A percentile compares a stretch with the other conserved stretches of the same genome.
Evolutionary conservation across 1,284 basidiomycete species (phyloP).

Genomic region (Heterobasidion parviporum): DNA sequence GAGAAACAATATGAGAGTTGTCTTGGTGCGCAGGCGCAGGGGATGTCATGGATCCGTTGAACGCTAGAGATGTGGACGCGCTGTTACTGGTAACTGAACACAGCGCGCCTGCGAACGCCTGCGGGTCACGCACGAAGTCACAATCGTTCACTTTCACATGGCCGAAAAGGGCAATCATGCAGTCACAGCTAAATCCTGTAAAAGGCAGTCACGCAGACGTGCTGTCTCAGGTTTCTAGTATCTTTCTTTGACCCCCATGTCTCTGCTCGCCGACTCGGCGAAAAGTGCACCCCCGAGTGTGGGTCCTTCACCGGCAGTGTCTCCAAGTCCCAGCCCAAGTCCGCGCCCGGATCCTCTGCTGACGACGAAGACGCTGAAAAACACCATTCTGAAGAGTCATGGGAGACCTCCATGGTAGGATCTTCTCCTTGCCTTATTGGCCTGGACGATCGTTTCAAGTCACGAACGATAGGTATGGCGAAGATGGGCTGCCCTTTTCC

Average conservation of each 20-base stretch:
- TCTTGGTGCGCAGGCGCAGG: slow-evolving; percentile 10
- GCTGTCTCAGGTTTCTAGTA: background rate
- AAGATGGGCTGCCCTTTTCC: slow-evolving; percentile 58
- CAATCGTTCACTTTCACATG: too few species aligned
- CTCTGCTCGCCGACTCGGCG: background rate
- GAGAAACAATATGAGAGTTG: slow-evolving; percentile 49
- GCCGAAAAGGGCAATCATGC: too few species aligned
- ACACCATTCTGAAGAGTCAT: slow-evolving; percentile 77
- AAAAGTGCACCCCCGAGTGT: slow-evolving; percentile 2
- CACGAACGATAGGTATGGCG: slow-evolving; percentile 53
- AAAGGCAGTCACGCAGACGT: too few species aligned
- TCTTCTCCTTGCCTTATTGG: slow-evolving; percentile 6
- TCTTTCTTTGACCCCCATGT: slow-evolving; percentile 1
- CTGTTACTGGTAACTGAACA: background rate
- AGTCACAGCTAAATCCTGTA: too few species aligned
- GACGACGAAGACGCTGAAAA: slow-evolving; percentile 37
- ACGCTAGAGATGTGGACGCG: background rate
- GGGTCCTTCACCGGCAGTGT: slow-evolving; percentile 5
- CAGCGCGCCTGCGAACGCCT: too few species aligned
- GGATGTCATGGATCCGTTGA: slow-evolving; percentile 2
- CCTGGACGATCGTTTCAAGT: background rate
- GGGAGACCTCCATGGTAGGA: slow-evolving; percentile 73
- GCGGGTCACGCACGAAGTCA: too few species aligned
- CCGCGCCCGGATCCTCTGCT: slow-evolving; percentile 2
- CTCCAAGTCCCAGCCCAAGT: slow-evolving; percentile 6